Evolutionary conservation across 495 filamentous ascomycete species (phyloP).

Genomic region (Hypoxylon perforatum): DNA sequence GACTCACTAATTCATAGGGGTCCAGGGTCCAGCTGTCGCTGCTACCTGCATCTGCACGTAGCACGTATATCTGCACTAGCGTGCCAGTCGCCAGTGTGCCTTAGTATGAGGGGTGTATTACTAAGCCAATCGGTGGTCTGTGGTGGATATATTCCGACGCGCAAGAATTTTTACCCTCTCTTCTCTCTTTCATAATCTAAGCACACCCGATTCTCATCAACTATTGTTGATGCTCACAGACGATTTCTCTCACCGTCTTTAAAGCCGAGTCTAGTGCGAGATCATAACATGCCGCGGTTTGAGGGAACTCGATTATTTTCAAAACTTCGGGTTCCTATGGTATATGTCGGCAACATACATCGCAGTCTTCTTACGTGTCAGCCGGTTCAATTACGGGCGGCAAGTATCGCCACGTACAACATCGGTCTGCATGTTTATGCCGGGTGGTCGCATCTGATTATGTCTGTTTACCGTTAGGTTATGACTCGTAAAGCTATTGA

Average conservation of each 20-base stretch:
- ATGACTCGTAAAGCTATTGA: neutral
- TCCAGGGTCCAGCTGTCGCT: neutral
- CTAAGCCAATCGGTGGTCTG: neutral
- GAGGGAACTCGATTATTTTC: conserved; percentile 41
- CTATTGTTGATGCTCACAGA: conserved; percentile 43
- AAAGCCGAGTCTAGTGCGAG: conserved; percentile 46
- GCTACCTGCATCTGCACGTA: neutral
- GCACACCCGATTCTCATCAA: conserved; percentile 43
- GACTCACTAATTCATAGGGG: conserved; percentile 15
- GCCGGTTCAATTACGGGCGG: neutral
- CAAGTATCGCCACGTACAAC: conserved; percentile 23
- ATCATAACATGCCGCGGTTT: conserved; percentile 48
- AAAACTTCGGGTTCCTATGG: conserved; percentile 48
- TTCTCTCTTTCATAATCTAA: conserved; percentile 30
- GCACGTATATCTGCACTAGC: too few relatives aligned
- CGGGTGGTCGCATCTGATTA: conserved; percentile 11
- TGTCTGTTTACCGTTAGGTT: conserved; percentile 4
- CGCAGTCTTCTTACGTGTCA: conserved; percentile 16
- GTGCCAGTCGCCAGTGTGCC: too few relatives aligned
- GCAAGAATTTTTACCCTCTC: conserved; percentile 7
- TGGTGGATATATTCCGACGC: neutral
- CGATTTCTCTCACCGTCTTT: conserved; percentile 40
- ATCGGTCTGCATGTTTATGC: conserved; percentile 9
- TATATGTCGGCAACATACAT: conserved; percentile 51
- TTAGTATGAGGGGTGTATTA: neutral